Base-by-base conservation (phyloP, 2,329 filamentous ascomycete species). In the Hypomyces perniciosus region DNA sequence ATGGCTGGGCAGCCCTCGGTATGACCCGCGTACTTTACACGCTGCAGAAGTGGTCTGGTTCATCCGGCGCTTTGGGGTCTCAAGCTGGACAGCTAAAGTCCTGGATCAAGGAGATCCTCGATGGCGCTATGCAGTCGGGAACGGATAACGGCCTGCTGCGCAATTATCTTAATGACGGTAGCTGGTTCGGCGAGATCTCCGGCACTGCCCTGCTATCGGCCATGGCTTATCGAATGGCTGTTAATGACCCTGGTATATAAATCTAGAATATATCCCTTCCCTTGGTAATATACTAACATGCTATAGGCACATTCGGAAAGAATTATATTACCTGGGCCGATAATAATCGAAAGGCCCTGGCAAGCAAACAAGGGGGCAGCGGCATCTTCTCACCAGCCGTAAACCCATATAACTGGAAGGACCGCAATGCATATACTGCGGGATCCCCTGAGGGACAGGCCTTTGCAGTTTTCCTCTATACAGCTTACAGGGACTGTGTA, bases 81-180 rank as follows among this genome's bases (percentile, higher is more conserved):
- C 37, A 54, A 37, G 44, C 45, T 1, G 31, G 8, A 12, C 29
- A 50, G 35, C 50, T 54, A 33, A 54, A 54, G 43, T 6, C 12
- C 4, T 54, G 53, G 53, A 54, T 54, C 46, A 53, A 53, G 46
- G 53, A 54, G 50, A 54, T 54, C 28, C 53, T 54, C 9, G 50
- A 54, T 46, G 53, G 53, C n/a, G 50, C 50, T 5, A 38, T 52
- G 28, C 45, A 49, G 13, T 52, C 53, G 1, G 37, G 46, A 27
- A 12, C 38, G 12, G 53, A 53, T 7, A 12, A 40, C 13, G 53
- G 53, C 33, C 38, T 54, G 7, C 40, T 54, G 41, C 46, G 31
- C 43, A 54, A 54, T 39, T 54, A 54, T 26, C 46, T 54, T 7
- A 53, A 54, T 13, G 53, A 54, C 27, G 10, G 10, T 26, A 43